phyloP scores from a whole-genome alignment of 306 rosid species.

The Cicer cuneatum region DNA sequence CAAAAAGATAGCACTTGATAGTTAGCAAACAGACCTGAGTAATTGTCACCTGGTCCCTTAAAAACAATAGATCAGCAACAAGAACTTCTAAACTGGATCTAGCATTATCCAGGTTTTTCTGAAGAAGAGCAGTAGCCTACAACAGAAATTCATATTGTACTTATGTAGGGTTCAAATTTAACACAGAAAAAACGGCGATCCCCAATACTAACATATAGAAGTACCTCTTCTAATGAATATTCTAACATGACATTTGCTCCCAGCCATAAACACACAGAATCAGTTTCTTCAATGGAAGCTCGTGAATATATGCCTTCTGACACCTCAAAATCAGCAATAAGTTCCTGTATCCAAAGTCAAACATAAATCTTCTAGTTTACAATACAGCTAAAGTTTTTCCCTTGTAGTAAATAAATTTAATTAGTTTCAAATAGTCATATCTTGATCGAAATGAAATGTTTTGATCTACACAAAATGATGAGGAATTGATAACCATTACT shows the following conservation, averaged over 20 bases:
- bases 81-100: constrained; percentile 89
- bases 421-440: neutral
- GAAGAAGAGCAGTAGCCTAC: constrained; percentile 82
- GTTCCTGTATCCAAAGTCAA: constrained; percentile 59
- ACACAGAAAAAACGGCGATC: constrained; percentile 10
- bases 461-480: neutral
- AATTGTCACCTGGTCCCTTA: constrained; percentile 94
- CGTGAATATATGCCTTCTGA: constrained; percentile 89
- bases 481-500: neutral
- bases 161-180: constrained; percentile 13
- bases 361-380: constrained; percentile 9
- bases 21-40: constrained; percentile 70
- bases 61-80: constrained; percentile 78
- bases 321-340: constrained; percentile 87
- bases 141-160: constrained; percentile 43
- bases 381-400: constrained; percentile 11
- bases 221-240: constrained; percentile 89
- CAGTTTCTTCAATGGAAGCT: constrained; percentile 75
- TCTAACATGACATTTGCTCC: constrained; percentile 98
- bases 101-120: constrained; percentile 81
- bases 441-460: neutral
- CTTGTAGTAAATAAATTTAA: constrained; percentile 1
- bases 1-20: neutral
- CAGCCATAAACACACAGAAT: constrained; percentile 87
- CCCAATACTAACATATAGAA: constrained; percentile 32